Conservation (phyloP, 805 yeast species). For the Kuraishia capsulata region DNA sequence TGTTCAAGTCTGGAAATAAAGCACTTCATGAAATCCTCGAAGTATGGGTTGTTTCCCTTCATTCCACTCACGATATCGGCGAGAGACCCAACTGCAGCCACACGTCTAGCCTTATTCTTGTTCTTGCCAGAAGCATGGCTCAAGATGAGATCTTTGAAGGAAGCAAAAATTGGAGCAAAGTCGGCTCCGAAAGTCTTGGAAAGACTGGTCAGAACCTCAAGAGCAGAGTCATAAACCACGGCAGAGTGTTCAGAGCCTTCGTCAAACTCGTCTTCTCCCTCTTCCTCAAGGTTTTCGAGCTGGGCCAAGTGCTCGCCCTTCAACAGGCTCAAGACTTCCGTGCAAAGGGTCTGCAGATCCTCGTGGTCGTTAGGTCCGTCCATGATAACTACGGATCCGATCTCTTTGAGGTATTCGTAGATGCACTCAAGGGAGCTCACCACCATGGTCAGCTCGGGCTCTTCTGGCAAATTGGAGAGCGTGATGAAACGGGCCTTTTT, state of each 20-base stretch:
- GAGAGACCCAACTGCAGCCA: constrained; percentile 76
- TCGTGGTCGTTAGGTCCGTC: constrained; percentile 47
- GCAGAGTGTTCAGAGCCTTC: constrained; percentile 57
- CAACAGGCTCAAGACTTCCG: constrained; percentile 61
- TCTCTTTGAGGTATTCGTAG: constrained; percentile 53
- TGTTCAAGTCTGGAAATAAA: constrained; percentile 62
- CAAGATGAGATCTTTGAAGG: constrained; percentile 59
- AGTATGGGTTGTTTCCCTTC: constrained; percentile 54
- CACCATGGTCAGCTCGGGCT: constrained; percentile 78
- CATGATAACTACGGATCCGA: constrained; percentile 68
- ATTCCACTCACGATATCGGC: constrained; percentile 84
- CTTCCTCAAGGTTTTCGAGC: constrained; percentile 62
- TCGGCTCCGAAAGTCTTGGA: constrained; percentile 73
- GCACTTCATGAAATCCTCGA: constrained; percentile 60
- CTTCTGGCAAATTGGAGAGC: constrained; percentile 56
- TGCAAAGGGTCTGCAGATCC: constrained; percentile 58
- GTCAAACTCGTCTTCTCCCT: constrained; percentile 35
- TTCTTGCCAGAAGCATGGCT: constrained; percentile 52
- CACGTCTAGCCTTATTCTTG: constrained; percentile 60
- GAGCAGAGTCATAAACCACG: constrained; percentile 71
- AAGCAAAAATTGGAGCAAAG: constrained; percentile 59
- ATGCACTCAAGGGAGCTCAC: constrained; percentile 68
- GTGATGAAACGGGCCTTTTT: constrained; percentile 61
- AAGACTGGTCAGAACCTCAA: constrained; percentile 76
- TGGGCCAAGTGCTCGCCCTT: constrained; percentile 83